phyloP scores from a whole-genome alignment of 306 rosid species.

The Dicorynia guianensis region DNA sequence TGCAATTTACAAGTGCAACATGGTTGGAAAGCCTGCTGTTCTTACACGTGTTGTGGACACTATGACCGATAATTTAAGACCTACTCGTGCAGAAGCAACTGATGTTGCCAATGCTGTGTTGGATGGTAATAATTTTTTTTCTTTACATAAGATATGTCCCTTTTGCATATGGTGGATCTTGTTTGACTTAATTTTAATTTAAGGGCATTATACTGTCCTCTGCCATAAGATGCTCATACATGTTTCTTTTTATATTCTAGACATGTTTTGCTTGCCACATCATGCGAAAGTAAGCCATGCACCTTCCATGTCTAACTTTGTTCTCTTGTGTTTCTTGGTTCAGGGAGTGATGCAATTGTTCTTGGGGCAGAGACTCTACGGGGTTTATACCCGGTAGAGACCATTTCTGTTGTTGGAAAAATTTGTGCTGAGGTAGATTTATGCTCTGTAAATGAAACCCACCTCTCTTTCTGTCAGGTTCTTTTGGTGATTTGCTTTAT shows the following conservation, averaged over 20 bases:
- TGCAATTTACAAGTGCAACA: constrained; percentile 93
- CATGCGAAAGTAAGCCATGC: background rate
- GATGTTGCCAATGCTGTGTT: constrained; percentile 95
- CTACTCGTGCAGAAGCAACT: constrained; percentile 98
- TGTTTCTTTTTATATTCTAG: constrained; percentile 15
- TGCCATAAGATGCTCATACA: constrained; percentile 6
- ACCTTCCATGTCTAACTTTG: constrained; percentile 17
- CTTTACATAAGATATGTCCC: background rate
- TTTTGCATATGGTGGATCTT: constrained; percentile 13
- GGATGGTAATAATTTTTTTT: constrained; percentile 62
- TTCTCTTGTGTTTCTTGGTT: constrained; percentile 15
- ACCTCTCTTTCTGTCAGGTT: background rate
- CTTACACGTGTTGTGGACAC: constrained; percentile 97
- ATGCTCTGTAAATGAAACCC: constrained; percentile 3
- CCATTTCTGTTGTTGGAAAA: constrained; percentile 86
- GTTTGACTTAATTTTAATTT: constrained; percentile 2
- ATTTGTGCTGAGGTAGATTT: constrained; percentile 82
- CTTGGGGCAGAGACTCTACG: constrained; percentile 95
- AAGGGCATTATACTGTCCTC: background rate
- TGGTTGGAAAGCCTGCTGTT: constrained; percentile 96
- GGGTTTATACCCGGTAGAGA: constrained; percentile 87
- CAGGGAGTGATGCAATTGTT: constrained; percentile 95
- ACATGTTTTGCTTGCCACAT: background rate
- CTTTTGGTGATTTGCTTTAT: background rate
- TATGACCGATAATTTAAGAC: constrained; percentile 93